Percentiles rank a stretch among this genome's conserved stretches.
Evolutionary conservation across 31 red algal genomes (phyloP).

Genomic region (Asparagopsis taxiformis): DNA sequence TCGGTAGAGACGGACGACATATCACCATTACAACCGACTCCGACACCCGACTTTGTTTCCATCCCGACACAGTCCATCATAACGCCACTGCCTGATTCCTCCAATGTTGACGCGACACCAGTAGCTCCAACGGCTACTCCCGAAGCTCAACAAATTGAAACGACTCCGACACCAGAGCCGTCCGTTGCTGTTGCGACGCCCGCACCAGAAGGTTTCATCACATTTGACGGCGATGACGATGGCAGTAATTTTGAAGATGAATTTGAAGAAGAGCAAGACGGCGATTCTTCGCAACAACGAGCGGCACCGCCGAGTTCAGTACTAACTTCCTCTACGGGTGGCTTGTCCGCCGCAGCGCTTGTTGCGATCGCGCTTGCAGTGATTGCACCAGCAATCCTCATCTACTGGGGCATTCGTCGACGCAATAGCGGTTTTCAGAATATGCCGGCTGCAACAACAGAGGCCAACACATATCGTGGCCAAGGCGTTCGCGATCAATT

Average conservation of each 20-base stretch:
- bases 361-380: slow-evolving; percentile 35
- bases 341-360: slow-evolving; percentile 26
- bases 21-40: too few relatives aligned
- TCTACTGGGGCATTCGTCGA: slow-evolving; percentile 35
- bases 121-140: too few relatives aligned
- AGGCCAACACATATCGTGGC: slow-evolving; percentile 11
- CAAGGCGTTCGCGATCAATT: neutral
- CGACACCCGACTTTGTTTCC: too few relatives aligned
- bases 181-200: too few relatives aligned
- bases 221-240: neutral
- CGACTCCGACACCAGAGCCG: too few relatives aligned
- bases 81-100: too few relatives aligned
- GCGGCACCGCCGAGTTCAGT: neutral
- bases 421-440: slow-evolving; percentile 25
- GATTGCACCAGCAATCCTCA: slow-evolving; percentile 34
- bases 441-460: slow-evolving; percentile 25
- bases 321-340: neutral
- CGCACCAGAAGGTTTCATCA: neutral
- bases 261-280: neutral
- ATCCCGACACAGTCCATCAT: too few relatives aligned
- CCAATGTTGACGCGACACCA: too few relatives aligned
- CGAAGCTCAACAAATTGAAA: too few relatives aligned
- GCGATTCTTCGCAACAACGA: neutral
- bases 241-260: too few relatives aligned
- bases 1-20: too few relatives aligned